Conservation (phyloP, 2,329 filamentous ascomycete genomes). For the Trichoderma sp. region DNA sequence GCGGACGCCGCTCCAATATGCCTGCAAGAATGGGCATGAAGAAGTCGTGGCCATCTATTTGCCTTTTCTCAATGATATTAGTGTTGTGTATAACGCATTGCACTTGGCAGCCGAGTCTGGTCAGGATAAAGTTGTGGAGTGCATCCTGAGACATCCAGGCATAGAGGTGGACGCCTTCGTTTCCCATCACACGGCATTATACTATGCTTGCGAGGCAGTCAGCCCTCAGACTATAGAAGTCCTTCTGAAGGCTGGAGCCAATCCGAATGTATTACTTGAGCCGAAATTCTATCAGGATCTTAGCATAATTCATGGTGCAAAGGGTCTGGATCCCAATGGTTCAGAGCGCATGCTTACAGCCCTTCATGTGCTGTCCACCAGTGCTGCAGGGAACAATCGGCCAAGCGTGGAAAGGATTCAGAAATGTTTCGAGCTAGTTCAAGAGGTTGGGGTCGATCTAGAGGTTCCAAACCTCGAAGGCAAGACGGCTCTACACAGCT, state of each 20-base stretch:
- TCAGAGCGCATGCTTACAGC: not conserved
- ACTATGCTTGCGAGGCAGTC: slow-evolving; percentile 9
- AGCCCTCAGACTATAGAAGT: slow-evolving; percentile 25
- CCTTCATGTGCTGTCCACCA: not conserved
- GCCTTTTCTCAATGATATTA: slow-evolving; percentile 24
- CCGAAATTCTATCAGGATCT: not conserved
- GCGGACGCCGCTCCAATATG: slow-evolving; percentile 34
- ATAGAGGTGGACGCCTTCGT: slow-evolving; percentile 33
- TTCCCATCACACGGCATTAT: slow-evolving; percentile 26
- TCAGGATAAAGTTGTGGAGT: slow-evolving; percentile 26
- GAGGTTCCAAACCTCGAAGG: slow-evolving; percentile 8
- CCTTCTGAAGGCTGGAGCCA: slow-evolving; percentile 34
- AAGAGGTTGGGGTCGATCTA: not conserved
- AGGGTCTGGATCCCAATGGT: not conserved
- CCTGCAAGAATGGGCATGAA: slow-evolving; percentile 29
- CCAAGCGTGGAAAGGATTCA: not conserved
- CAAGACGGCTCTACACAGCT: slow-evolving; percentile 24
- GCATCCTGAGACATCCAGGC: slow-evolving; percentile 32
- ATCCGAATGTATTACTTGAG: slow-evolving; percentile 25
- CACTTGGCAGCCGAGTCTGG: slow-evolving; percentile 27
- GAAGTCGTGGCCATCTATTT: slow-evolving; percentile 30
- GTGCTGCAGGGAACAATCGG: not conserved
- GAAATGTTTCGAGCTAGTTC: not conserved
- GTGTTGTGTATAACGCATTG: slow-evolving; percentile 30
- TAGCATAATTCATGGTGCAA: not conserved